Evolutionary conservation across 2,329 filamentous ascomycete species (phyloP).

Genomic region (Xylariomycetidae sp.): DNA sequence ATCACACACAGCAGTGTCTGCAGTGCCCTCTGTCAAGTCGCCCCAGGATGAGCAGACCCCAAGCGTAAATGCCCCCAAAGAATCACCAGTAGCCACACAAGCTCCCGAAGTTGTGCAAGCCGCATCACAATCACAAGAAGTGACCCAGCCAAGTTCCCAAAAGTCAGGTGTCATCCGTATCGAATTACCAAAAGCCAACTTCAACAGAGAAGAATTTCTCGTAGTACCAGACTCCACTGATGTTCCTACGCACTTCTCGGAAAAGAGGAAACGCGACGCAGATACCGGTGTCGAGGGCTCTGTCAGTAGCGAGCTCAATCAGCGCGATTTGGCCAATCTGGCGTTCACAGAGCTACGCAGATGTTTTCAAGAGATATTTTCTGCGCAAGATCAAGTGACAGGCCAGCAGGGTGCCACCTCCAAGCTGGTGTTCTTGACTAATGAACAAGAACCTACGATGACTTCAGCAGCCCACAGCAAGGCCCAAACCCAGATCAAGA

Average conservation of each 20-base stretch:
- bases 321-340: slow-evolving; percentile 74
- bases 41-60: too few species aligned
- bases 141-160: too few species aligned
- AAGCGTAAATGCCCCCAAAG: too few species aligned
- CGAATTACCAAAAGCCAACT: slow-evolving; percentile 38
- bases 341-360: slow-evolving; percentile 67
- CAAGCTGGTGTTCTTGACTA: slow-evolving; percentile 48
- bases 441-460: slow-evolving; percentile 62
- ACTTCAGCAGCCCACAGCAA: slow-evolving; percentile 63
- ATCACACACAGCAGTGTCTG: slow-evolving; percentile 6
- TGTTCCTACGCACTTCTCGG: slow-evolving; percentile 43
- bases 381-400: slow-evolving; percentile 67
- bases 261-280: slow-evolving; percentile 48
- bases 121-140: too few species aligned
- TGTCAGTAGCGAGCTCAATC: slow-evolving; percentile 63
- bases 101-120: too few species aligned
- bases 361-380: slow-evolving; percentile 67
- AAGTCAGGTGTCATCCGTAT: slow-evolving; percentile 36
- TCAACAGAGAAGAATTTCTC: slow-evolving; percentile 50
- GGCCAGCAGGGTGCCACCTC: slow-evolving; percentile 50
- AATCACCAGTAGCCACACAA: too few species aligned
- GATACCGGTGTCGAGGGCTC: slow-evolving; percentile 50
- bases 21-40: too few species aligned
- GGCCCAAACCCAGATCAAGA: slow-evolving; percentile 69
- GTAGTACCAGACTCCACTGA: slow-evolving; percentile 43